Conservation (phyloP, 73 alveolate genomes). For the Paramecium octaurelia region DNA sequence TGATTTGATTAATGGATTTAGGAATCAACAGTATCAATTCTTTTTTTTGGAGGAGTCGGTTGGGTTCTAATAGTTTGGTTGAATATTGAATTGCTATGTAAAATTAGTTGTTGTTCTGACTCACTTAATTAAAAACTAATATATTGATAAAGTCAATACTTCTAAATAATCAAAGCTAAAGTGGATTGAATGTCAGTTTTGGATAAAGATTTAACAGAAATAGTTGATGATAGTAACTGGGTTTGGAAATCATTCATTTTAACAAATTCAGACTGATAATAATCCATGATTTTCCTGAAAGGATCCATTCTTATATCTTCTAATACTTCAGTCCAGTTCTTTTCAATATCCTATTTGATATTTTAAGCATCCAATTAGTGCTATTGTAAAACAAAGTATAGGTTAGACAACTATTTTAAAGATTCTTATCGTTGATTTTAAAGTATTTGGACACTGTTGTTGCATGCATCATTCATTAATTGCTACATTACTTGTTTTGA, state of each 20-base stretch:
- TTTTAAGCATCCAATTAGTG: not conserved
- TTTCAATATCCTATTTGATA: constrained; percentile 3
- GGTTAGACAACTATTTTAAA: not conserved
- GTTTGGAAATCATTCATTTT: not conserved
- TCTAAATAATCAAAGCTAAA: not conserved
- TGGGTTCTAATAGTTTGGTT: not conserved
- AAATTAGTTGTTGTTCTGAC: not conserved
- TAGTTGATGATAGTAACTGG: not conserved
- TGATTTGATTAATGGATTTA: not conserved
- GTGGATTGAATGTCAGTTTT: not conserved
- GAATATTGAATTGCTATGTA: not conserved
- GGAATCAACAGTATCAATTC: not conserved
- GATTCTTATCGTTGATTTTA: not conserved
- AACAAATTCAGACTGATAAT: not conserved
- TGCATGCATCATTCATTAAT: not conserved
- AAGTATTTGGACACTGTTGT: not conserved
- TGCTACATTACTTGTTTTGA: not conserved
- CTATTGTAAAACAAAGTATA: not conserved
- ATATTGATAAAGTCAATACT: not conserved
- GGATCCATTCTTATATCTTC: constrained; percentile 17
- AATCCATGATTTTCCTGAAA: not conserved
- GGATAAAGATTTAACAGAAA: not conserved
- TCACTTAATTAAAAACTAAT: not conserved
- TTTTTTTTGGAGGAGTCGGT: constrained; percentile 40
- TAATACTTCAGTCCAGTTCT: constrained; percentile 3